These are phyloP conservation scores for Chrysanthemum lavandulifolium DNA, from an alignment of 129 eudicot genomes.

Conservation along the genomic window DNA sequence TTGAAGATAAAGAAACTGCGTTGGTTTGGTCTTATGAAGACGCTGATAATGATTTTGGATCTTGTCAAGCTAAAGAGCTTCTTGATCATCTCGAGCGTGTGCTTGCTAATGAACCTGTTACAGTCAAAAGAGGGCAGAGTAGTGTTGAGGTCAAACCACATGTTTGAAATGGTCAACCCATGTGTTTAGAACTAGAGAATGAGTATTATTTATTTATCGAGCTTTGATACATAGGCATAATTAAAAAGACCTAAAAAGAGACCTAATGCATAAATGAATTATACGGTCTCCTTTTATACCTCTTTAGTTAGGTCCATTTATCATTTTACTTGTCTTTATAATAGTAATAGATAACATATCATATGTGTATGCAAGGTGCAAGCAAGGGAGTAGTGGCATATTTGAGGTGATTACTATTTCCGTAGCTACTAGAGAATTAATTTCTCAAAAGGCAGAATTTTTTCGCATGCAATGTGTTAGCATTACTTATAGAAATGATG, in stretches of 20 bases:
- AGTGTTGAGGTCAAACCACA: slow-evolving; percentile 79
- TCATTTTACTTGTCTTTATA: no score
- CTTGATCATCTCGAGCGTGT: slow-evolving; percentile 73
- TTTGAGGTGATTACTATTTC: slow-evolving; percentile 67
- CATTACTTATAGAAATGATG: no score
- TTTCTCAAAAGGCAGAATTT: slow-evolving; percentile 57
- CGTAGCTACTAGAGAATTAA: slow-evolving; percentile 43
- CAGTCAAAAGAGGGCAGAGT: slow-evolving; percentile 66
- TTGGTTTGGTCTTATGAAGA: slow-evolving; percentile 82
- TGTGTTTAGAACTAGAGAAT: no score
- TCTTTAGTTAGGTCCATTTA: no score
- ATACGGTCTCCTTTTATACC: no score
- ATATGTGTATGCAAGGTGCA: slow-evolving; percentile 46
- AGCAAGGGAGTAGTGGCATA: slow-evolving; percentile 78
- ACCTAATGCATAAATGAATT: no score
- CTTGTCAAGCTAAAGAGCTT: slow-evolving; percentile 83
- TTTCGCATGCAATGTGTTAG: slow-evolving; percentile 62
- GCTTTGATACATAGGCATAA: no score
- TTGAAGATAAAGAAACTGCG: slow-evolving; percentile 73
- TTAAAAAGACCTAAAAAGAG: no score
- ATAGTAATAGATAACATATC: background rate
- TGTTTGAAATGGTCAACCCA: slow-evolving; percentile 30
- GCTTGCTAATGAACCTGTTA: slow-evolving; percentile 72
- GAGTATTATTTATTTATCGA: no score
- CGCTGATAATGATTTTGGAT: slow-evolving; percentile 84